Percentiles rank a stretch among this genome's conserved stretches.
Evolutionary conservation across 768 basidiomycete genomes (phyloP).

Genomic region (Boletellus emodensis): DNA sequence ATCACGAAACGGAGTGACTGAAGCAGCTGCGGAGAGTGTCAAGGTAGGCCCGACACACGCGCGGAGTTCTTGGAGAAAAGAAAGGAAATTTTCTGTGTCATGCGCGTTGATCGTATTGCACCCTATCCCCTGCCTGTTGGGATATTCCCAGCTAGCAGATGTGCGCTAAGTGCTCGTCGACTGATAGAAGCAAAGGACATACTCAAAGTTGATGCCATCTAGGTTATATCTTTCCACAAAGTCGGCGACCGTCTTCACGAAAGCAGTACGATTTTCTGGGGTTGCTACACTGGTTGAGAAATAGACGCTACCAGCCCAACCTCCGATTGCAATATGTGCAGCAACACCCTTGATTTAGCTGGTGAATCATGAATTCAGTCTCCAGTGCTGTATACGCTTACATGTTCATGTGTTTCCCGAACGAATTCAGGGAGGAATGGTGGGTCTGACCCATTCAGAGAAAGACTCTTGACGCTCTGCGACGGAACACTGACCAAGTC

Average conservation of each 20-base stretch:
- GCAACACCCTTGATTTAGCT: conserved; percentile 43
- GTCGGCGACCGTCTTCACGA: conserved; percentile 54
- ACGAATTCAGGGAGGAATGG: conserved; percentile 57
- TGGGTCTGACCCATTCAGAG: conserved; percentile 42
- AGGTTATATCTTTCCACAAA: conserved; percentile 49
- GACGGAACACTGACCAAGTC: conserved; percentile 31
- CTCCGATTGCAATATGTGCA: conserved; percentile 61
- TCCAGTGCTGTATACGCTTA: conserved; percentile 12
- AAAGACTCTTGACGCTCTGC: conserved; percentile 27
- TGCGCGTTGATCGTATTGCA: conserved; percentile 56
- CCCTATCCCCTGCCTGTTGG: conserved; percentile 57
- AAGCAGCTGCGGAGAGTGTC: conserved; percentile 67
- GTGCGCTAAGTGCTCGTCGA: background rate
- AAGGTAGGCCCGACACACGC: conserved; percentile 46
- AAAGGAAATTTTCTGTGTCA: conserved; percentile 76
- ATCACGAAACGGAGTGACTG: conserved; percentile 61
- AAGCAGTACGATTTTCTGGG: conserved; percentile 53
- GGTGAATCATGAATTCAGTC: background rate
- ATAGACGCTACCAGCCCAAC: conserved; percentile 62
- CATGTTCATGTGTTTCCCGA: conserved; percentile 35
- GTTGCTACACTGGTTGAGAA: conserved; percentile 62
- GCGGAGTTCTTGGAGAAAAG: conserved; percentile 70
- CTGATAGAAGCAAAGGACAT: background rate
- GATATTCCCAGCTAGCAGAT: conserved; percentile 79
- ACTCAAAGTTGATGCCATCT: conserved; percentile 49